These are phyloP conservation scores for Vigna angularis DNA, from an alignment of 306 rosid species.

Conservation along the genomic window DNA sequence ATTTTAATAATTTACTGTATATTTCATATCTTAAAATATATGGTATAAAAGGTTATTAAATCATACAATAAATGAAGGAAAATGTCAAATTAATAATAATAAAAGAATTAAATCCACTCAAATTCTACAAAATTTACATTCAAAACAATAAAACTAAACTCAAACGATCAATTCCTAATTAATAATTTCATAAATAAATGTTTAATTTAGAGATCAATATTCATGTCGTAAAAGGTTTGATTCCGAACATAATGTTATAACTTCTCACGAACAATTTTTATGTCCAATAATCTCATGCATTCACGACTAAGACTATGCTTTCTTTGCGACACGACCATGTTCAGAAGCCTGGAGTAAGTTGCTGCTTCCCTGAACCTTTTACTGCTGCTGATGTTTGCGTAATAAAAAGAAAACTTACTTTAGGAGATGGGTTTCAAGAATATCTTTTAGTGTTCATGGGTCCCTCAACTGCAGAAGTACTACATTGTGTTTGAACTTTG, in stretches of 20 bases:
- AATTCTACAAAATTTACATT: not conserved
- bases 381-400: conserved; percentile 38
- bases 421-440: conserved; percentile 47
- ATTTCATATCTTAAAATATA: not conserved
- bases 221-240: no score
- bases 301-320: not conserved
- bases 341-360: not conserved
- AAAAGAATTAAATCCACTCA: no score
- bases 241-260: no score
- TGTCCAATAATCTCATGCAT: not conserved
- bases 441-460: conserved; percentile 54
- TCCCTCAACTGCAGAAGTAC: conserved; percentile 38
- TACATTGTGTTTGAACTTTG: conserved; percentile 34
- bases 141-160: no score
- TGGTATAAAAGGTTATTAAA: not conserved
- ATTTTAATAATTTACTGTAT: not conserved
- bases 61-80: not conserved
- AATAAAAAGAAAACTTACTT: conserved; percentile 58
- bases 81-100: not conserved
- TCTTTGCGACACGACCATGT: not conserved
- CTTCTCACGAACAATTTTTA: not conserved
- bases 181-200: no score
- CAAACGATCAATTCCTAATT: no score
- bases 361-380: conserved; percentile 35
- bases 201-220: no score